Evolutionary conservation across 371 early-diverging fungal species (phyloP), one percentile per base, ranked within the genome.

Genomic region (Actinomortierella wolfii): DNA sequence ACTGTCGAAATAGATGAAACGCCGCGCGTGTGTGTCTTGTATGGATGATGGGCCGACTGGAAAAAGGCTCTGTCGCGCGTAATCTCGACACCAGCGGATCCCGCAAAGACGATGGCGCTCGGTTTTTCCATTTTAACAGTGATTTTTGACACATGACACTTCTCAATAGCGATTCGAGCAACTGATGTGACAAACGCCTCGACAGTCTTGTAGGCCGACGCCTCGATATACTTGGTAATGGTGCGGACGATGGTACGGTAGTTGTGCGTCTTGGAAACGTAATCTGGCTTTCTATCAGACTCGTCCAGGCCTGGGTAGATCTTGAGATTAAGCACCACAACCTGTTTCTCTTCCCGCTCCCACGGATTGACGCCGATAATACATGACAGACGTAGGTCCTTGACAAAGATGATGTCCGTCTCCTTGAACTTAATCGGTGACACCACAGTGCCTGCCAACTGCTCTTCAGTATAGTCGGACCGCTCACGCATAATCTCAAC

Each of bases 311-410:
- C 79, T n/a, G 92, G 86, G 68, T 89, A 87, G 39, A 96, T 82
- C 28, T 80, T 82, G 55, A 98, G 59, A 56, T 91, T 91, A 56
- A 97, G 64, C 2, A 94, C 70, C 8, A 98, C 91, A 0, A 91
- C 85, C 69, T 98, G 98, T 70, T 92, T 93, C 76, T 94, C 93
- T 68, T 93, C 92, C 15, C 98, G 85, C 80, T 98, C 98, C 94
- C 96, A 97, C 15, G 94, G 88, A 71, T 97, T 94, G 23, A 97
- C 90, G 41, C 99, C 99, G 56, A 98, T 91, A 52, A 98, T 94
- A 18, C 94, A 88, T 60, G 84, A 87, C 15, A 94, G 79, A 14
- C 84, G 79, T 49, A 98, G 77, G 68, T 89, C 88, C 61, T 90
- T 84, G 54, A 98, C 91, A 76, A 91, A 90, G 56, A 96, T 89